Percentiles rank a stretch among this genome's conserved stretches.
phyloP scores from a whole-genome alignment of 306 rosid species.

The Luffa acutangula region DNA sequence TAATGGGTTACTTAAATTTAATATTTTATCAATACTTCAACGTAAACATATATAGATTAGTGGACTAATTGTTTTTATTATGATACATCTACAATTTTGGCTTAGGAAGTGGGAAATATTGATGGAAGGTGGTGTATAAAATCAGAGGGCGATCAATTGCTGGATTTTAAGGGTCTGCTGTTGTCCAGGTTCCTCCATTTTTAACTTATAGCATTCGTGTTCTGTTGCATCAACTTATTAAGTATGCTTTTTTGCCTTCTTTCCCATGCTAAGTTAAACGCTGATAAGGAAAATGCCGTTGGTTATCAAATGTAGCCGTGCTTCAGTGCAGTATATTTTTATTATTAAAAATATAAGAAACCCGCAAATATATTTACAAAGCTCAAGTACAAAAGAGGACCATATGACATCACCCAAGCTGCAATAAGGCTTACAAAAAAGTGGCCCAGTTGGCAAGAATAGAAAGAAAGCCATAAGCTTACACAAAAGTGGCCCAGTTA shows the following conservation, averaged over 20 bases:
- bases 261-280: neutral
- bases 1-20: no score
- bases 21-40: no score
- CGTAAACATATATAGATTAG: neutral
- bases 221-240: neutral
- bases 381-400: neutral
- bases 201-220: constrained; percentile 4
- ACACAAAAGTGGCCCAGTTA: neutral
- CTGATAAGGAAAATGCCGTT: neutral
- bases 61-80: neutral
- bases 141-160: constrained; percentile 41
- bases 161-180: constrained; percentile 59
- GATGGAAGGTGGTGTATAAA: constrained; percentile 94
- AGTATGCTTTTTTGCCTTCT: neutral
- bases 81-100: constrained; percentile 14
- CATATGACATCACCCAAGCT: neutral
- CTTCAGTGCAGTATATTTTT: neutral
- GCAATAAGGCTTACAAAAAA: neutral
- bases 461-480: neutral
- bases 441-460: neutral
- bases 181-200: constrained; percentile 60
- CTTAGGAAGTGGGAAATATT: constrained; percentile 65
- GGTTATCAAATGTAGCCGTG: neutral
- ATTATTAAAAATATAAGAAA: neutral
- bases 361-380: neutral